Percentiles rank a stretch among this genome's conserved stretches.
Conservation (phyloP, 129 eudicot species). For the Centaurea solstitialis region DNA sequence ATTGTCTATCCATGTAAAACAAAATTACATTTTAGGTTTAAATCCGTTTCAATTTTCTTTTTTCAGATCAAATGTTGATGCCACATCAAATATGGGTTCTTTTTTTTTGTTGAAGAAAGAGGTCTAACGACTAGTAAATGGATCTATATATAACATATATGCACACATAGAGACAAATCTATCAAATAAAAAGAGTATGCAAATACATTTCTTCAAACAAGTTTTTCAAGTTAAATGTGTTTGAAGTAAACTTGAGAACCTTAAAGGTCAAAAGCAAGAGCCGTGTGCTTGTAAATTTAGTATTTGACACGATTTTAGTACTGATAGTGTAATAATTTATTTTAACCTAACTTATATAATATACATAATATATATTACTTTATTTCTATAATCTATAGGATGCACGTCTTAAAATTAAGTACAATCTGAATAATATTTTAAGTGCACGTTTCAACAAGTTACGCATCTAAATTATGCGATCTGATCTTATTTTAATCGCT, state of each 20-base stretch:
- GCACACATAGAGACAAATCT: not conserved
- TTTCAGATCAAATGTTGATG: too few species aligned
- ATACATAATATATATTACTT: too few species aligned
- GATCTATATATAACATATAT: not conserved
- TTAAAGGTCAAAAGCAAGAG: too few species aligned
- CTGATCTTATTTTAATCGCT: not conserved
- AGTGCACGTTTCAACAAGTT: not conserved
- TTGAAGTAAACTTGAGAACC: not conserved
- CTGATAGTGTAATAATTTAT: too few species aligned
- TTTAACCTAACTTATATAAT: not conserved
- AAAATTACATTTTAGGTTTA: too few species aligned
- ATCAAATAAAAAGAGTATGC: too few species aligned
- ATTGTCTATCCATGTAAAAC: too few species aligned
- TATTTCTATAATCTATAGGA: too few species aligned
- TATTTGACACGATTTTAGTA: not conserved
- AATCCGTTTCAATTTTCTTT: too few species aligned
- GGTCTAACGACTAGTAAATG: not conserved
- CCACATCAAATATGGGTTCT: not conserved
- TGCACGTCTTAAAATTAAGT: not conserved
- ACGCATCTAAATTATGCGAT: not conserved
- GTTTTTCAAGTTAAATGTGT: not conserved
- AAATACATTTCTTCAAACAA: not conserved
- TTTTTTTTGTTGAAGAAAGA: too few species aligned
- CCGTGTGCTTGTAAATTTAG: not conserved
- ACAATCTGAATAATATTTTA: not conserved